phyloP scores from a whole-genome alignment of 345 rosid species.

The Linum usitatissimum region DNA sequence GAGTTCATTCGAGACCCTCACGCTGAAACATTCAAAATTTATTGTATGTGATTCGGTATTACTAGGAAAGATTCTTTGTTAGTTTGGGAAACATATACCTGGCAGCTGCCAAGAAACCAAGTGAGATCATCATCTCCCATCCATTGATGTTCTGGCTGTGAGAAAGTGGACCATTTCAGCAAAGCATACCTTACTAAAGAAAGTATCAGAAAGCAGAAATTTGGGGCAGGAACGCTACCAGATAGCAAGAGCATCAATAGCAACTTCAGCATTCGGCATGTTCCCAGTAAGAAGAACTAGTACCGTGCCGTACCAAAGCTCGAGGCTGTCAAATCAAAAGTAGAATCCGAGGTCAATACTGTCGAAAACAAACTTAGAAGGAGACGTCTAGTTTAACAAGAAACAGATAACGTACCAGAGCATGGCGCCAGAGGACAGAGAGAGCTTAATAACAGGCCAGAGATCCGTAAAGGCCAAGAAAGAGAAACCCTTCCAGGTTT shows the following conservation, averaged over 20 bases:
- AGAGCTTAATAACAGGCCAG: slow-evolving; percentile 34
- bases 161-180: neutral
- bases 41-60: no score
- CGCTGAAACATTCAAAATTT: no score
- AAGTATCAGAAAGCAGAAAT: neutral
- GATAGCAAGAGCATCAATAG: slow-evolving; percentile 73
- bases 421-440: slow-evolving; percentile 30
- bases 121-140: slow-evolving; percentile 43
- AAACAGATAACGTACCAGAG: slow-evolving; percentile 27
- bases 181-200: neutral
- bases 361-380: slow-evolving; percentile 12
- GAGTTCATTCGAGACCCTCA: slow-evolving; percentile 49
- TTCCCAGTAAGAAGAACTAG: slow-evolving; percentile 69
- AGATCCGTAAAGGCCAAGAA: slow-evolving; percentile 24
- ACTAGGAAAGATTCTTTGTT: no score
- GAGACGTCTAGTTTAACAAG: no score
- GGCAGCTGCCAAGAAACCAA: slow-evolving; percentile 47
- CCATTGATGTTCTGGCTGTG: slow-evolving; percentile 32
- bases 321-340: slow-evolving; percentile 36
- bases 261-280: slow-evolving; percentile 41
- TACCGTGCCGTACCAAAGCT: slow-evolving; percentile 63
- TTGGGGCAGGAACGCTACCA: slow-evolving; percentile 37
- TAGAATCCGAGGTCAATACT: neutral
- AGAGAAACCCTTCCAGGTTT: slow-evolving; percentile 20
- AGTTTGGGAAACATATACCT: slow-evolving; percentile 22